phyloP scores from a whole-genome alignment of 2,329 filamentous ascomycete genomes.

The Hymenotorrendiella dingleyae region DNA sequence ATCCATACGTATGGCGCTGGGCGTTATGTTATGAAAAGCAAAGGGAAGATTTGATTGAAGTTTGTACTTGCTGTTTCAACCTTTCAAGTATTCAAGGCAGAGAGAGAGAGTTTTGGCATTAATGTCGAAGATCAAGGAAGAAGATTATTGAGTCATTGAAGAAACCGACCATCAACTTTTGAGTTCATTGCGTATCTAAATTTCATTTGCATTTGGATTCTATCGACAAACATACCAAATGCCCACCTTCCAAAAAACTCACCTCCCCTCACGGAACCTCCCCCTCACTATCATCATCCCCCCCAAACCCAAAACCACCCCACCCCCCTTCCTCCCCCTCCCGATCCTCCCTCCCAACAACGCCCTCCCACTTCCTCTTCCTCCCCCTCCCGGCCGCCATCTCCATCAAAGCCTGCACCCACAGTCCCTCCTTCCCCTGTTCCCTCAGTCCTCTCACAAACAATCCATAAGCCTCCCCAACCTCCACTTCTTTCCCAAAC shows the following conservation, averaged over 20 bases:
- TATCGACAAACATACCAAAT: no score
- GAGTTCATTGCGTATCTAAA: no score
- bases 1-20: conserved; percentile 1
- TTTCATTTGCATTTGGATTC: no score
- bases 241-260: no score
- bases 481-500: conserved; percentile 65
- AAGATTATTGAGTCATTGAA: no score
- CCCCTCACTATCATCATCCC: conserved; percentile 47
- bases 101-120: no score
- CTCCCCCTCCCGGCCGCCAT: conserved; percentile 59
- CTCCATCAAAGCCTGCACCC: conserved; percentile 59
- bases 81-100: no score
- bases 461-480: conserved; percentile 66
- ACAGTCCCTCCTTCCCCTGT: conserved; percentile 58
- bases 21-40: background rate
- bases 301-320: conserved; percentile 62
- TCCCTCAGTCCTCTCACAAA: conserved; percentile 65
- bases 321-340: conserved; percentile 34
- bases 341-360: conserved; percentile 56
- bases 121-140: no score
- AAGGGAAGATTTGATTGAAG: background rate
- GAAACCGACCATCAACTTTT: no score
- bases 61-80: no score
- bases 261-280: conserved; percentile 31
- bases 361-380: conserved; percentile 82